Evolutionary conservation across 106 monocot genomes (phyloP).

Genomic region (Dendrobium nobile): DNA sequence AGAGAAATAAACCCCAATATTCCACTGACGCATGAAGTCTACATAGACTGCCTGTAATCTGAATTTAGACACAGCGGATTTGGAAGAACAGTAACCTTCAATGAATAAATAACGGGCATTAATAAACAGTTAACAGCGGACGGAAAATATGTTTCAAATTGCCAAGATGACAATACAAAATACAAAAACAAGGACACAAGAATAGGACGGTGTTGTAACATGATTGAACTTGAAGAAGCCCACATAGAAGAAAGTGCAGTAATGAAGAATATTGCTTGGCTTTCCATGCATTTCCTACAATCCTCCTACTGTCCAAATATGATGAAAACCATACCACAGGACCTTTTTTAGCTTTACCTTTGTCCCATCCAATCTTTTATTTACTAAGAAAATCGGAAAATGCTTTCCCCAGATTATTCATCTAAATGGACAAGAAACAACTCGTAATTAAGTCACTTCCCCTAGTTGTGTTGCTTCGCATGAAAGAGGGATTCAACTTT

Average conservation of each 20-base stretch:
- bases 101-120: background rate
- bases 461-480: background rate
- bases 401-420: background rate
- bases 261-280: background rate
- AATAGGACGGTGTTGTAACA: background rate
- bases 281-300: background rate
- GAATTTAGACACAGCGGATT: conserved; percentile 68
- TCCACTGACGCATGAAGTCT: conserved; percentile 89
- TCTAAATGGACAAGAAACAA: background rate
- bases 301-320: background rate
- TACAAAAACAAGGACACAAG: background rate
- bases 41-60: conserved; percentile 56
- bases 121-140: background rate
- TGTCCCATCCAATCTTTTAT: background rate
- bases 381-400: background rate
- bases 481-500: background rate
- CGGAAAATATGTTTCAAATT: conserved; percentile 4
- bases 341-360: background rate
- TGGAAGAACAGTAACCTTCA: conserved; percentile 73
- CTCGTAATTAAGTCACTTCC: background rate
- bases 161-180: background rate
- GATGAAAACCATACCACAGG: background rate
- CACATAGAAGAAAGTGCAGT: background rate
- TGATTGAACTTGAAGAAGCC: background rate
- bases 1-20: conserved; percentile 91